Percentiles rank a stretch among this genome's conserved stretches.
phyloP scores from a whole-genome alignment of 306 rosid species.

The Sechiopsis laciniata region DNA sequence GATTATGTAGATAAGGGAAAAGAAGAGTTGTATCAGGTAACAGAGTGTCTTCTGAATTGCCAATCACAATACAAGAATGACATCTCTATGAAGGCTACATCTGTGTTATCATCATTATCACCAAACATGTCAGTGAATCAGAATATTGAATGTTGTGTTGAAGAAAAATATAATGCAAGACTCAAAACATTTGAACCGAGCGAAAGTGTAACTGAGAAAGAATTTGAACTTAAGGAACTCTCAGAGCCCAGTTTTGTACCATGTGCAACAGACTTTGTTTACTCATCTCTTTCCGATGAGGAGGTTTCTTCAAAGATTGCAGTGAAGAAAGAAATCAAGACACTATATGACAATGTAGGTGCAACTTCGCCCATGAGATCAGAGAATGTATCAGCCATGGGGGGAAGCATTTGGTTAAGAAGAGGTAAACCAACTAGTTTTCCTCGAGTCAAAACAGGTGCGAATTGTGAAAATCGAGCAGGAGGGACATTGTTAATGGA shows the following conservation, averaged over 20 bases:
- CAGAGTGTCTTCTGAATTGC: background rate
- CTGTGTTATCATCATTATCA: constrained; percentile 23
- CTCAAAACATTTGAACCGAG: constrained; percentile 26
- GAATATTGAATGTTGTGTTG: constrained; percentile 14
- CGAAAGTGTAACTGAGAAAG: background rate
- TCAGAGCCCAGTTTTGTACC: constrained; percentile 22
- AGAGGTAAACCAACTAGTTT: constrained; percentile 60
- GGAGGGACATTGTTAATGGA: constrained; percentile 25
- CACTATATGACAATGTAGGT: constrained; percentile 25
- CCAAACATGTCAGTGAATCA: constrained; percentile 20
- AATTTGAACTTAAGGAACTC: constrained; percentile 22
- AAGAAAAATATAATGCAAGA: constrained; percentile 11
- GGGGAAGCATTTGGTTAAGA: constrained; percentile 49
- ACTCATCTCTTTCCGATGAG: constrained; percentile 7
- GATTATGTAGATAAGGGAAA: background rate
- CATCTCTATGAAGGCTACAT: too few species aligned
- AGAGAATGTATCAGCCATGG: constrained; percentile 26
- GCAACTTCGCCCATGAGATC: constrained; percentile 22
- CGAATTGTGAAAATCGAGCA: constrained; percentile 27
- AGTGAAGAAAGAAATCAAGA: constrained; percentile 30
- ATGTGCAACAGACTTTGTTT: constrained; percentile 26
- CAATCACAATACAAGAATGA: too few species aligned
- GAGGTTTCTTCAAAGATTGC: constrained; percentile 16
- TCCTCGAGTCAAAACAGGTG: constrained; percentile 40
- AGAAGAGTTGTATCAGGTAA: background rate